phyloP scores from a whole-genome alignment of 23 red algal species.

The Gracilaria gracilis region DNA sequence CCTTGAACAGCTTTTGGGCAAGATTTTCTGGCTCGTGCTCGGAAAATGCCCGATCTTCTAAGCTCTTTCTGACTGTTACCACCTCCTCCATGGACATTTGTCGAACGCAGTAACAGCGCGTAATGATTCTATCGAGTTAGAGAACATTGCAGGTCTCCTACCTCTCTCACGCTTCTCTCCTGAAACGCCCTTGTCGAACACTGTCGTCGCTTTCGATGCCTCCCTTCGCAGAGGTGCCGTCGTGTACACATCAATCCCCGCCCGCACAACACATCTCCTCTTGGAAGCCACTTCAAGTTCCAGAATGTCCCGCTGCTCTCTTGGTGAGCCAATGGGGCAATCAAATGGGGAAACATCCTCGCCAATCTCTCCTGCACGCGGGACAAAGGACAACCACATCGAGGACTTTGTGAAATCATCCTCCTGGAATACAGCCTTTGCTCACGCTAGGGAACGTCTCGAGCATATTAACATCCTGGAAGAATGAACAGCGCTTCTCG shows the following conservation, averaged over 20 bases:
- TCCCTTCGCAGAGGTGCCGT: background rate
- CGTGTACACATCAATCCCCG: background rate
- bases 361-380: too few relatives aligned
- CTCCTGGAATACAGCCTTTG: background rate
- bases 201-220: background rate
- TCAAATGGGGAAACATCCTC: too few relatives aligned
- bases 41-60: background rate
- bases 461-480: constrained; percentile 41
- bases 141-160: background rate
- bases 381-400: background rate
- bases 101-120: too few relatives aligned
- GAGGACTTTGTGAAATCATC: background rate
- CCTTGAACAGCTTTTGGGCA: too few relatives aligned
- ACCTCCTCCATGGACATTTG: background rate
- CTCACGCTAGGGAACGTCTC: background rate
- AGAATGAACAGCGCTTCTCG: background rate
- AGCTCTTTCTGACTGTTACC: background rate
- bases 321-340: too few relatives aligned
- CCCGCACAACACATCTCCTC: too few relatives aligned
- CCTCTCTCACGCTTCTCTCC: background rate
- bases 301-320: too few relatives aligned
- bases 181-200: background rate
- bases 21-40: too few relatives aligned
- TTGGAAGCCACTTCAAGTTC: too few relatives aligned
- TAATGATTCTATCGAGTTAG: background rate